These are phyloP conservation scores for Volvariella volvacea DNA, from an alignment of 1,284 basidiomycete species.

Conservation along the genomic window DNA sequence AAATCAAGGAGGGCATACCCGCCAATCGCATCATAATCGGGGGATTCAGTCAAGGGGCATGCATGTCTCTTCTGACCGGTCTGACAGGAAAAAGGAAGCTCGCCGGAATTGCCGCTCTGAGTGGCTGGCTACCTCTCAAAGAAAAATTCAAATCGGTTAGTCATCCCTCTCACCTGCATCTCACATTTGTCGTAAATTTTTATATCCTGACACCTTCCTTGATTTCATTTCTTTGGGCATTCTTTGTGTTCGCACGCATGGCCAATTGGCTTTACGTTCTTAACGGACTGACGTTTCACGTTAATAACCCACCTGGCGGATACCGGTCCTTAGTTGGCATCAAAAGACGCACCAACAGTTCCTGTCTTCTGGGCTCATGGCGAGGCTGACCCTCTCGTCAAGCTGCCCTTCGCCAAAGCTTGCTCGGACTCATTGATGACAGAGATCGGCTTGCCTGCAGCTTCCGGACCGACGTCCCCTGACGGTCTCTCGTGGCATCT, in stretches of 20 bases:
- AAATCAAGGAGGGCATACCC: conserved; percentile 67
- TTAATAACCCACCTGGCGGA: not conserved
- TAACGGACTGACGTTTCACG: not conserved
- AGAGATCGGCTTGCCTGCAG: conserved; percentile 38
- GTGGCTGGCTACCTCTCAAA: conserved; percentile 71
- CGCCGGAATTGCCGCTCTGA: conserved; percentile 68
- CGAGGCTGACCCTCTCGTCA: conserved; percentile 68
- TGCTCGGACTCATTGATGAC: conserved; percentile 51
- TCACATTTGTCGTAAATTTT: conserved; percentile 1
- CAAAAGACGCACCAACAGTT: conserved; percentile 47
- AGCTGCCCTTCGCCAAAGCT: conserved; percentile 36
- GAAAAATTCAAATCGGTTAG: conserved; percentile 60
- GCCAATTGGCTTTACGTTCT: too few species aligned
- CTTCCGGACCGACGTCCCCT: conserved; percentile 18
- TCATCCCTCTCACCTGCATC: conserved; percentile 8
- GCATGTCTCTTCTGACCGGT: conserved; percentile 72
- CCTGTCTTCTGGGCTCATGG: conserved; percentile 91
- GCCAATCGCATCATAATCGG: conserved; percentile 69
- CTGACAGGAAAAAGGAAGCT: conserved; percentile 64
- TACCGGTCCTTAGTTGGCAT: conserved; percentile 40
- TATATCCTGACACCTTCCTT: too few species aligned
- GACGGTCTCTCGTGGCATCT: conserved; percentile 53
- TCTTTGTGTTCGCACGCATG: too few species aligned
- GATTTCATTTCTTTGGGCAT: too few species aligned
- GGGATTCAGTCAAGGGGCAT: conserved; percentile 85